Base-by-base conservation (phyloP, 805 yeast species). In the Starmerella davenportii region DNA sequence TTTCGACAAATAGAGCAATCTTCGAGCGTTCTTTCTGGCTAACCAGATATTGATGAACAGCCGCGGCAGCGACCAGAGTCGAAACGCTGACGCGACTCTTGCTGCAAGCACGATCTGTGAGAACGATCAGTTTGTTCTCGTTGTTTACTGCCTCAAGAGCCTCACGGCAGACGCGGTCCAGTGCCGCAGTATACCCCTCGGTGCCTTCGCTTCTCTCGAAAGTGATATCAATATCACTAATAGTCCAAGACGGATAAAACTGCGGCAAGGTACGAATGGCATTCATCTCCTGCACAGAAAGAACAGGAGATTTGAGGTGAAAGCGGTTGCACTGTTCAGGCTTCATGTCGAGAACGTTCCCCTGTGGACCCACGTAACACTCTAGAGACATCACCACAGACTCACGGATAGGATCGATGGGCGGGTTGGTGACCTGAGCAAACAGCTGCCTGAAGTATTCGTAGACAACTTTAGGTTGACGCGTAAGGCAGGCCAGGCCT, bases 381-480 rank as follows among this genome's bases (percentile, higher is more conserved):
- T 87, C 95, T 49, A 90, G 69, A 11, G 95, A 81, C 98, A 87
- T 87, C 54, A 90, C 96, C 50, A 87, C 80, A 43, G 77, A 76
- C 64, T 87, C 98, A 59, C 96, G 76, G 51, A 87, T 90, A 38
- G 98, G 96, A 59, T 87, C 98, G 56, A 87, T 90, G 37, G 98
- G 96, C 41, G 98, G 98, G 63, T 87, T 87, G 24, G 98, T 87
- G 40, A 87, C 98, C 63, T 87, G 98, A 17, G 98, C 98, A 63
- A 87, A 87, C 54, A 87, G 69, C 60, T 87, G 93, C 53, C 93
- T 75, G 68, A 87, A 90, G 63, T 87, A 87, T 54, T 90, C 98
- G 59, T 79, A 87, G 46, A 82, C 65, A 45, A 90, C 63, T 49
- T 76, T 77, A 32, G 98, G 96, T 61, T 84, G 93, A 56, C 80